A percentile compares a stretch with the other conserved stretches of the same genome.
Conservation (phyloP, 805 yeast genomes). For the Yarrowia sp. region DNA sequence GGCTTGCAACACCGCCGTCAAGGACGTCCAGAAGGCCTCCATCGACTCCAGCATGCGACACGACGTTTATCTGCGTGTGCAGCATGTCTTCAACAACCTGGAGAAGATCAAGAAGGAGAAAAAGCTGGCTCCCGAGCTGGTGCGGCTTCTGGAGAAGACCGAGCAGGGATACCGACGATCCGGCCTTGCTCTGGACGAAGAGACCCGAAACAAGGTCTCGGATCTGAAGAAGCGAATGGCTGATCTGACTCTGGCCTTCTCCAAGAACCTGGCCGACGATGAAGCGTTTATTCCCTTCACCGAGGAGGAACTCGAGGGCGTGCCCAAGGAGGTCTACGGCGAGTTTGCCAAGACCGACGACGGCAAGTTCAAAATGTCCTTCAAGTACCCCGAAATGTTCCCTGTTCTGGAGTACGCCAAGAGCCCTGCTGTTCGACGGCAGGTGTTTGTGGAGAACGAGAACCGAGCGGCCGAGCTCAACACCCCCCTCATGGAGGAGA, state of each 20-base stretch:
- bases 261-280: slow-evolving; percentile 75
- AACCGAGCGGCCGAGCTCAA: slow-evolving; percentile 67
- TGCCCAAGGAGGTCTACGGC: slow-evolving; percentile 70
- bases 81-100: slow-evolving; percentile 56
- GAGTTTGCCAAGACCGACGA: slow-evolving; percentile 56
- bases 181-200: slow-evolving; percentile 69
- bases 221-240: slow-evolving; percentile 66
- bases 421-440: slow-evolving; percentile 66
- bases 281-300: slow-evolving; percentile 67
- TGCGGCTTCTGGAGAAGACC: slow-evolving; percentile 62
- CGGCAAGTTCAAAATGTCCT: slow-evolving; percentile 66
- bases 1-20: slow-evolving; percentile 70
- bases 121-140: slow-evolving; percentile 60
- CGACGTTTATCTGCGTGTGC: slow-evolving; percentile 68
- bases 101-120: slow-evolving; percentile 26
- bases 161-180: slow-evolving; percentile 66
- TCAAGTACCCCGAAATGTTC: slow-evolving; percentile 78
- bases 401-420: slow-evolving; percentile 80
- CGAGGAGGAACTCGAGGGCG: slow-evolving; percentile 71
- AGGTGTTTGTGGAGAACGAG: slow-evolving; percentile 71
- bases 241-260: slow-evolving; percentile 61
- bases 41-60: slow-evolving; percentile 71
- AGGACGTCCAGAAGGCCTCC: slow-evolving; percentile 59
- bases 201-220: slow-evolving; percentile 62
- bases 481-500: slow-evolving; percentile 63